A percentile compares a stretch with the other conserved stretches of the same genome.
phyloP scores from a whole-genome alignment of 768 basidiomycete genomes.

The Tephrocybe sp. region DNA sequence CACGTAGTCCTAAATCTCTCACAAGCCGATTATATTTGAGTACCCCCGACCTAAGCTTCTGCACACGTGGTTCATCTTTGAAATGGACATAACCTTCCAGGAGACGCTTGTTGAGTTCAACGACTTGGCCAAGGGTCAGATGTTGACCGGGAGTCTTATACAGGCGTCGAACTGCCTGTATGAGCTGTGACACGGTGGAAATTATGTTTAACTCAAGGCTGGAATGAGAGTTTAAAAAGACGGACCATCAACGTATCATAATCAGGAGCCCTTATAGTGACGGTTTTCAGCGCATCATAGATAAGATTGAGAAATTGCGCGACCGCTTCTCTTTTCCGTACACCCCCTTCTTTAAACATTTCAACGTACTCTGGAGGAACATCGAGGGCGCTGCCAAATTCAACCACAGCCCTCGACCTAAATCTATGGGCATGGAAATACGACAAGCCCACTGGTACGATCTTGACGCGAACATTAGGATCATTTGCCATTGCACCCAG shows the following conservation, averaged over 20 bases:
- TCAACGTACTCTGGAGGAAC: conserved; percentile 89
- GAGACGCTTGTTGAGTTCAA: conserved; percentile 90
- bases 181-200: conserved; percentile 58
- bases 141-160: conserved; percentile 96
- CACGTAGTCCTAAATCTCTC: conserved; percentile 86
- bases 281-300: conserved; percentile 92
- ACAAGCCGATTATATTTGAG: conserved; percentile 88
- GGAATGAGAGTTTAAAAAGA: conserved; percentile 8
- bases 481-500: conserved; percentile 96
- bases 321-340: conserved; percentile 87
- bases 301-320: conserved; percentile 86
- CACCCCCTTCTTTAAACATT: conserved; percentile 89
- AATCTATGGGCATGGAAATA: conserved; percentile 84
- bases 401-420: conserved; percentile 94
- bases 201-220: conserved; percentile 6
- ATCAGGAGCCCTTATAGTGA: conserved; percentile 93
- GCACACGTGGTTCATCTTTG: conserved; percentile 88
- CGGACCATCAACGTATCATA: conserved; percentile 96
- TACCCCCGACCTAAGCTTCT: conserved; percentile 76
- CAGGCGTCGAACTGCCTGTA: conserved; percentile 91
- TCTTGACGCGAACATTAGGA: conserved; percentile 82
- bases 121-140: conserved; percentile 91
- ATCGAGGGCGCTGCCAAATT: conserved; percentile 89
- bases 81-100: conserved; percentile 92
- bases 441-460: conserved; percentile 82